Base-by-base conservation (phyloP, 345 rosid species). In the Triadica sebifera region DNA sequence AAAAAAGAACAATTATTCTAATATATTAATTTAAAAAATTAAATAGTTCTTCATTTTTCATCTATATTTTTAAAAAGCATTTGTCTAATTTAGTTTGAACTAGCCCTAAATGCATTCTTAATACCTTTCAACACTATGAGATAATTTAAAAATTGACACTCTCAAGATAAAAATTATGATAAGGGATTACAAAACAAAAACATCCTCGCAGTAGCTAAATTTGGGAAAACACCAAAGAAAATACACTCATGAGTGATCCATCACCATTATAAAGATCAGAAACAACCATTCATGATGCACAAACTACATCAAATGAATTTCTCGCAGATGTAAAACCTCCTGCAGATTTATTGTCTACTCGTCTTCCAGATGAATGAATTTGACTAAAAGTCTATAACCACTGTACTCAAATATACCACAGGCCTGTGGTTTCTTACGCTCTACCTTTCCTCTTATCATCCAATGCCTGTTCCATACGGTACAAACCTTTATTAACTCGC, bases 391-490 rank as follows among this genome's bases (percentile, higher is more conserved):
- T n/a, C n/a, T n/a, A 4, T 10, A 73, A 70, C 49, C 45, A 8
- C 46, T 41, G 41, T 66, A 43, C 53, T 67, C 38, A 69, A 66
- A 12, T 12, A 47, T 20, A 10, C 34, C 20, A 45, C 39, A 22
- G 53, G 47, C 52, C 34, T 65, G 34, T 38, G 52, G 67, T 38
- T 73, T 24, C 13, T 52, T 69, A 88, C 8, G 84, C 89, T 85
- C 90, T 90, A 78, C 86, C 87, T 77, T 91, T 89, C 74, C 88
- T 91, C 82, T 84, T 84, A 37, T 90, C 91, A 50, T 88, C 95
- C 85, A 93, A 72, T 19, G 89, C 90, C 98, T 93, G 91, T 57
- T 45, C 75, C 81, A 81, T 38, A 34, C 16, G 39, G 38, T 1
- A 47, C 2, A 50, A 37, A 43, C 41, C 60, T 41, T 8, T 41